Conservation (phyloP, 345 rosid genomes). For the Acer campestre region DNA sequence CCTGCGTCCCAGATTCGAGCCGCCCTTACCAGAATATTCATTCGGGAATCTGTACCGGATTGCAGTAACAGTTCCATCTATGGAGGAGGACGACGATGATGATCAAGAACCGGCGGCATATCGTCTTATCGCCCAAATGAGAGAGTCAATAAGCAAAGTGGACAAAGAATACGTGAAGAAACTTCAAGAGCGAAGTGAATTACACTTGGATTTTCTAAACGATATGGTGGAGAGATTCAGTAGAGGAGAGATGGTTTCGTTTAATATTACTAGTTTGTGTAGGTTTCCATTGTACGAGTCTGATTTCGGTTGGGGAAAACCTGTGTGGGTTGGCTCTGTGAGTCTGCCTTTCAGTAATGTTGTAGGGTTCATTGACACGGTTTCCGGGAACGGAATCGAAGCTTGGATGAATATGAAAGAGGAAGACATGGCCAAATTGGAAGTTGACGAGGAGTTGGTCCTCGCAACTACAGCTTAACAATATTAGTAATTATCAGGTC, state of each 20-base stretch:
- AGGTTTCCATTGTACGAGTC: slow-evolving; percentile 38
- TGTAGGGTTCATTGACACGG: slow-evolving; percentile 26
- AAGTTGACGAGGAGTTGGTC: slow-evolving; percentile 23
- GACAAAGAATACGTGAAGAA: slow-evolving; percentile 32
- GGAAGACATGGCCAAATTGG: slow-evolving; percentile 35
- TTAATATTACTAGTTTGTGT: slow-evolving; percentile 42
- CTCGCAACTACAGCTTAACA: neutral
- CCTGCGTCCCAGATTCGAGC: slow-evolving; percentile 20
- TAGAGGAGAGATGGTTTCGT: slow-evolving; percentile 32
- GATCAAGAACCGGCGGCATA: neutral
- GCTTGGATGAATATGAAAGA: slow-evolving; percentile 26
- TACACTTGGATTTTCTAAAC: slow-evolving; percentile 21
- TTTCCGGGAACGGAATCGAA: slow-evolving; percentile 30
- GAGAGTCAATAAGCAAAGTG: slow-evolving; percentile 29
- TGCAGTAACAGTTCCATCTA: slow-evolving; percentile 12
- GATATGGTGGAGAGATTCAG: slow-evolving; percentile 4
- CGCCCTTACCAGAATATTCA: neutral
- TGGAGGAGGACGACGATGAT: neutral
- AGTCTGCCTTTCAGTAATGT: slow-evolving; percentile 24
- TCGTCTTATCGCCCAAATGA: slow-evolving; percentile 26
- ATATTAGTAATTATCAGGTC: neutral
- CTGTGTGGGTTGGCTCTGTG: slow-evolving; percentile 28
- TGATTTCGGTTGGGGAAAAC: slow-evolving; percentile 47
- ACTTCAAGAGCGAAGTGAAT: slow-evolving; percentile 28
- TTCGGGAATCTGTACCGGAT: slow-evolving; percentile 42